These are phyloP conservation scores for Plenodomus tracheiphilus DNA, from an alignment of 2,329 filamentous ascomycete species.

Conservation along the genomic window DNA sequence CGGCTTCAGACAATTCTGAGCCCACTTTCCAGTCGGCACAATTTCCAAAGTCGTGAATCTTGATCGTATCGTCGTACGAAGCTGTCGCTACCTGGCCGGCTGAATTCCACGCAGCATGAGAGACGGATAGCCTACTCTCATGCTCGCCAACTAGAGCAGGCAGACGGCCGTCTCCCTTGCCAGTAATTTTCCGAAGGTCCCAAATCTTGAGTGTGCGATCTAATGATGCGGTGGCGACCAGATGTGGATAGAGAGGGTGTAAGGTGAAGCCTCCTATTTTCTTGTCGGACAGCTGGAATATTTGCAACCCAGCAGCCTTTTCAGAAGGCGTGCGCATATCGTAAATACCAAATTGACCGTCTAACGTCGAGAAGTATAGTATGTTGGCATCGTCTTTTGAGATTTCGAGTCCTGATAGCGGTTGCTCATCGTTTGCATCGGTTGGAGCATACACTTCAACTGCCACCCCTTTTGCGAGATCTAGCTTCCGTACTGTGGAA, in stretches of 20 bases:
- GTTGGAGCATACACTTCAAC: conserved; percentile 79
- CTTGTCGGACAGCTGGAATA: conserved; percentile 81
- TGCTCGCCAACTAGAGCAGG: conserved; percentile 81
- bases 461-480: conserved; percentile 78
- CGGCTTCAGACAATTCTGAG: conserved; percentile 61
- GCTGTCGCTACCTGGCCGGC: conserved; percentile 87
- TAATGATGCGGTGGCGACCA: conserved; percentile 85
- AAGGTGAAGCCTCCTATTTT: conserved; percentile 95
- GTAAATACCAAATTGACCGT: conserved; percentile 78
- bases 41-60: conserved; percentile 77
- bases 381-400: conserved; percentile 69
- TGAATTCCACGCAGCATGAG: conserved; percentile 86
- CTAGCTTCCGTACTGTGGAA: conserved; percentile 84
- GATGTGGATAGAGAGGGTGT: conserved; percentile 76
- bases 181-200: conserved; percentile 81
- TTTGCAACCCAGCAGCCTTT: conserved; percentile 56
- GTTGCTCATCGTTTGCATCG: conserved; percentile 70
- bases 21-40: conserved; percentile 54
- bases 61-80: conserved; percentile 93
- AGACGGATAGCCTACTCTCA: conserved; percentile 80
- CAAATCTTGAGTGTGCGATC: conserved; percentile 90
- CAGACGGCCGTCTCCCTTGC: conserved; percentile 61
- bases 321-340: conserved; percentile 67
- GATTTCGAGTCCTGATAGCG: conserved; percentile 84
- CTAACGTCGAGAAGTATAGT: conserved; percentile 84